These are phyloP conservation scores for Pseudoturritis turrita DNA, from an alignment of 345 rosid genomes.

Conservation along the genomic window DNA sequence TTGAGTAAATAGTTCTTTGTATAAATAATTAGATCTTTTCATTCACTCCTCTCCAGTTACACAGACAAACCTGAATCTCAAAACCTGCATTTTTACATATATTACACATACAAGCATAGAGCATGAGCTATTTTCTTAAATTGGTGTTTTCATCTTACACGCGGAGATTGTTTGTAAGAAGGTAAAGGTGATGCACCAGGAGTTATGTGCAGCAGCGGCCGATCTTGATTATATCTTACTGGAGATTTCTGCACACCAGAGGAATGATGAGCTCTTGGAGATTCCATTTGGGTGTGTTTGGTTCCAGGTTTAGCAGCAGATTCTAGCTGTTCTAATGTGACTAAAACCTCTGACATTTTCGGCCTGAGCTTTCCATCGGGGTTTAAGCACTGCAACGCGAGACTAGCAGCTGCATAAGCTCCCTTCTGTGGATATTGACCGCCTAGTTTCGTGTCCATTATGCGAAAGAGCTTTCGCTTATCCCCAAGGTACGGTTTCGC, in stretches of 20 bases:
- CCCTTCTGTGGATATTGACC: constrained; percentile 64
- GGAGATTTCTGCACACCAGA: constrained; percentile 49
- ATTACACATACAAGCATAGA: background rate
- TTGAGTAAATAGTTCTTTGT: constrained; percentile 30
- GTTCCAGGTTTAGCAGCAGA: constrained; percentile 23
- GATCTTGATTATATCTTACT: constrained; percentile 39
- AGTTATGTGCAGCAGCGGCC: constrained; percentile 43
- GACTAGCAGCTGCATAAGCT: constrained; percentile 48
- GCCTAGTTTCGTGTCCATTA: constrained; percentile 71
- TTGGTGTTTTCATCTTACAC: constrained; percentile 26
- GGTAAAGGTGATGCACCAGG: constrained; percentile 65
- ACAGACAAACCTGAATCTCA: constrained; percentile 11
- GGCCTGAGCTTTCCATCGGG: constrained; percentile 64
- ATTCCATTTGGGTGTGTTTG: constrained; percentile 2
- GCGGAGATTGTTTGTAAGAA: constrained; percentile 49
- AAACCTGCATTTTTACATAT: constrained; percentile 3
- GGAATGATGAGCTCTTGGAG: constrained; percentile 28
- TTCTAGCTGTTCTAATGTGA: constrained; percentile 36
- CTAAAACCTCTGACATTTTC: constrained; percentile 56
- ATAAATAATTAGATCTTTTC: background rate
- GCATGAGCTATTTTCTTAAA: background rate
- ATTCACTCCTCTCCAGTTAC: background rate
- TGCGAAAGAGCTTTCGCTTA: constrained; percentile 52
- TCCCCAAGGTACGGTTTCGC: constrained; percentile 62
- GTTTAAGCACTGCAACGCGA: constrained; percentile 55